Percentiles rank a stretch among this genome's conserved stretches.
Evolutionary conservation across 345 rosid species (phyloP).

Genomic region (Gossypium anomalum): DNA sequence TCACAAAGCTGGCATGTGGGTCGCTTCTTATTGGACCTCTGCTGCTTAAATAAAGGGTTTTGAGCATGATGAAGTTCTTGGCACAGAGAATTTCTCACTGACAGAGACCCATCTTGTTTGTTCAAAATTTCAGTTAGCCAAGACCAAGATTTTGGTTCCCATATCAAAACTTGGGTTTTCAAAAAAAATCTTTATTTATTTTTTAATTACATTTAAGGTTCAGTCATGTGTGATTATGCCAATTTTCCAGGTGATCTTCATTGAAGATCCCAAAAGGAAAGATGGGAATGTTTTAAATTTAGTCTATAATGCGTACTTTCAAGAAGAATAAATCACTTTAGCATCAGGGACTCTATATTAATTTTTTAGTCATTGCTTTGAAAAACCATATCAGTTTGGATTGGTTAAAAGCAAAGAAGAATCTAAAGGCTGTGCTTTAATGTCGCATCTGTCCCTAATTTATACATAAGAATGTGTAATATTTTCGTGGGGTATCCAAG

Average conservation of each 20-base stretch:
- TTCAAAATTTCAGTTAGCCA: constrained; percentile 23
- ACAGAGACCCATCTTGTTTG: constrained; percentile 20
- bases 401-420: background rate
- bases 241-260: constrained; percentile 19
- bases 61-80: constrained; percentile 13
- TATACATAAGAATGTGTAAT: too few relatives aligned
- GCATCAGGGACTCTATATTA: background rate
- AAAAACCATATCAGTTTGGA: background rate
- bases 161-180: background rate
- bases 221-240: background rate
- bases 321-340: constrained; percentile 1
- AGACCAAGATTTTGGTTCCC: constrained; percentile 28
- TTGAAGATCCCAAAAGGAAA: constrained; percentile 30
- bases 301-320: constrained; percentile 3
- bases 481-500: too few relatives aligned
- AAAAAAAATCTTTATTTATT: too few relatives aligned
- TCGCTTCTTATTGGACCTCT: constrained; percentile 32
- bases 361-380: background rate
- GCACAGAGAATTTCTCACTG: constrained; percentile 17
- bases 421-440: background rate
- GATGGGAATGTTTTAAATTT: constrained; percentile 8
- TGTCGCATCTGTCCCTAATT: background rate
- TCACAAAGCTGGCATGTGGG: constrained; percentile 44
- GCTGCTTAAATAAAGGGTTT: constrained; percentile 17
- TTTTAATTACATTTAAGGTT: background rate